Evolutionary conservation across 129 eudicot species (phyloP).

Genomic region (Dittrichia graveolens): DNA sequence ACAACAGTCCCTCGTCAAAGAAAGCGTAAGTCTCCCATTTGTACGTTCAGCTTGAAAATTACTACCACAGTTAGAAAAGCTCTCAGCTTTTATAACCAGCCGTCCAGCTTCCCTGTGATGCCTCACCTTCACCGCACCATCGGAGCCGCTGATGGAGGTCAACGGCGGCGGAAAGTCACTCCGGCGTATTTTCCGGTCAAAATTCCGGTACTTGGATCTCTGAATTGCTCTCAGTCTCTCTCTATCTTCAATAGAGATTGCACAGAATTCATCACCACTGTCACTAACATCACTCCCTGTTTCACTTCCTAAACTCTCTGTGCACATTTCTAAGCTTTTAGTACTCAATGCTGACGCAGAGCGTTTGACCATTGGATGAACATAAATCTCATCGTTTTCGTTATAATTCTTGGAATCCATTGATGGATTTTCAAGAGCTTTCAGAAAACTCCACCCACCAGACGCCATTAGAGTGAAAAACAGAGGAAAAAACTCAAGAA

Average conservation of each 20-base stretch:
- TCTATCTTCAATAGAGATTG: constrained; percentile 27
- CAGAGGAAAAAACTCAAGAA: constrained; percentile 34
- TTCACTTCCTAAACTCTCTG: constrained; percentile 84
- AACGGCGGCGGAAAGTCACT: constrained; percentile 77
- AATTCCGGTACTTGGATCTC: constrained; percentile 28
- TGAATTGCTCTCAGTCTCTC: constrained; percentile 29
- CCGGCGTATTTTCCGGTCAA: constrained; percentile 37
- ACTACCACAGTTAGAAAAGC: constrained; percentile 36
- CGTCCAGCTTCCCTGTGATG: constrained; percentile 82
- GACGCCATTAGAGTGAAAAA: constrained; percentile 43
- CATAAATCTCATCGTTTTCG: constrained; percentile 43
- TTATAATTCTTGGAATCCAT: constrained; percentile 21
- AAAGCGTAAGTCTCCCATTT: constrained; percentile 71
- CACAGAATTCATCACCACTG: constrained; percentile 43
- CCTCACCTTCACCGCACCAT: constrained; percentile 50
- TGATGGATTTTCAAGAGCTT: constrained; percentile 50
- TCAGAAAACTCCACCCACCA: constrained; percentile 52
- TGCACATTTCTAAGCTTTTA: constrained; percentile 90
- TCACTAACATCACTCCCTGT: constrained; percentile 57
- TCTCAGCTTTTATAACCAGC: constrained; percentile 64
- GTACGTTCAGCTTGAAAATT: constrained; percentile 62
- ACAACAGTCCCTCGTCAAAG: constrained; percentile 37
- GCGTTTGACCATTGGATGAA: constrained; percentile 65
- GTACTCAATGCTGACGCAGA: constrained; percentile 56
- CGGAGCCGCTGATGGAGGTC: constrained; percentile 65